Conservation (phyloP, 805 yeast genomes). For the Scheffersomyces coipomensis region DNA sequence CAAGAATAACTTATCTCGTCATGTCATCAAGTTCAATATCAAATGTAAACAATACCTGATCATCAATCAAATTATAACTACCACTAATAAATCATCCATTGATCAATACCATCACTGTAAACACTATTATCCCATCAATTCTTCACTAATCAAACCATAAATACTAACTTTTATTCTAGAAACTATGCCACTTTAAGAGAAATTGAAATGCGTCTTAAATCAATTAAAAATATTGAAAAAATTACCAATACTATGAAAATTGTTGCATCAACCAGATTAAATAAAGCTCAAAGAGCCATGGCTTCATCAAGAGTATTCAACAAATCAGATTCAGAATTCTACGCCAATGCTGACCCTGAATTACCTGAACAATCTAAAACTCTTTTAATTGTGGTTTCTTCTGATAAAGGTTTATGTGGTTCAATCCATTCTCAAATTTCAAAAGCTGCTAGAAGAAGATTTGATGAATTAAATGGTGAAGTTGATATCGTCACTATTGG, state of each 20-base stretch:
- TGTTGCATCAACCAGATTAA: conserved; percentile 96
- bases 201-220: conserved; percentile 96
- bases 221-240: conserved; percentile 98
- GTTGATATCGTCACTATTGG: conserved; percentile 84
- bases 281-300: conserved; percentile 96
- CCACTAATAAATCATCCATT: too few relatives aligned
- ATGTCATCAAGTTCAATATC: too few relatives aligned
- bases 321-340: conserved; percentile 76
- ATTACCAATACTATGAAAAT: conserved; percentile 99
- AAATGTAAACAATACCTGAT: too few relatives aligned
- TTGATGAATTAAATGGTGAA: conserved; percentile 60
- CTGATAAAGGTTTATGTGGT: conserved; percentile 99
- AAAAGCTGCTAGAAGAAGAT: conserved; percentile 75
- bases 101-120: too few relatives aligned
- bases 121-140: too few relatives aligned
- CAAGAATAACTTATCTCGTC: too few relatives aligned
- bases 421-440: conserved; percentile 95
- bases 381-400: conserved; percentile 82
- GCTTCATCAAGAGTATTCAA: conserved; percentile 81
- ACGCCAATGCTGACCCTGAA: conserved; percentile 76
- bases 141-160: background rate
- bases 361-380: conserved; percentile 64
- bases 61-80: too few relatives aligned
- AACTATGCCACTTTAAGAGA: conserved; percentile 98
- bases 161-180: conserved; percentile 40